These are phyloP conservation scores for Eucalyptus urophylla DNA, from an alignment of 345 rosid species.

Conservation along the genomic window DNA sequence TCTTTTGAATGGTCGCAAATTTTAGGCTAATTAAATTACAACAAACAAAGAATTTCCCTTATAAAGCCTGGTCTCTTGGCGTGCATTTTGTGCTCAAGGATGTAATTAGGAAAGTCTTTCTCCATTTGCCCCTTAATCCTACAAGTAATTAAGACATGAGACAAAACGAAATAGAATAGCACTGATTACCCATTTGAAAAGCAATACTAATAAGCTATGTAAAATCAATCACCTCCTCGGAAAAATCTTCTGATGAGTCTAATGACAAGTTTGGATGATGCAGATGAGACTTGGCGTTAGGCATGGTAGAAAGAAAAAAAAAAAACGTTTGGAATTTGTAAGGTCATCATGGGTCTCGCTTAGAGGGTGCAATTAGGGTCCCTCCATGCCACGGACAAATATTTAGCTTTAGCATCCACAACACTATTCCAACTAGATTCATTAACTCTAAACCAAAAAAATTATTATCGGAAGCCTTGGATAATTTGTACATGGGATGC, in stretches of 20 bases:
- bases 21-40: neutral
- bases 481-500: neutral
- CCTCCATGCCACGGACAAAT: neutral
- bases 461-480: neutral
- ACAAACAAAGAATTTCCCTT: neutral
- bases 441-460: neutral
- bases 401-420: neutral
- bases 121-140: neutral
- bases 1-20: neutral
- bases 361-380: neutral
- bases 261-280: neutral
- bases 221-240: neutral
- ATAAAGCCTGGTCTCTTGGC: neutral
- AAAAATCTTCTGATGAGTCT: neutral
- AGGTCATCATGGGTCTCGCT: neutral
- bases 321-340: neutral
- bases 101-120: neutral
- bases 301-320: neutral
- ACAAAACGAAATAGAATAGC: neutral
- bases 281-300: neutral
- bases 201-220: neutral
- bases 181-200: neutral
- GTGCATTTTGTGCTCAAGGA: neutral
- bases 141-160: neutral
- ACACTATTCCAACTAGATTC: neutral